Evolutionary conservation across 192 early-diverging fungal genomes (phyloP), one percentile per base, ranked within the genome.

Genomic region (Backusella tuberculispora): DNA sequence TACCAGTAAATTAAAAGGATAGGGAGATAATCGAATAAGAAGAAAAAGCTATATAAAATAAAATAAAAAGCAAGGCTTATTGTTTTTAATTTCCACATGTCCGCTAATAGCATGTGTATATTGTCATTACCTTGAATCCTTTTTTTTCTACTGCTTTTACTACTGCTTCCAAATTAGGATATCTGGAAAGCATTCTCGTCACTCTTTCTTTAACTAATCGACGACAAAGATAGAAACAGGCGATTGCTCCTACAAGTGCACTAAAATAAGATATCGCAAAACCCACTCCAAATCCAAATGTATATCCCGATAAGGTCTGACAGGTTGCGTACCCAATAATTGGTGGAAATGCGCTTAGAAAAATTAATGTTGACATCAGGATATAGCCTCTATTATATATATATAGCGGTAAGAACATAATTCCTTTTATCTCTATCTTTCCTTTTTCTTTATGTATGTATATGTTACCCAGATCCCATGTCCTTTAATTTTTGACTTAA

Each of bases 21-120:
- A 93, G 8, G 92, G 92, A 8, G 91, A 90, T 38, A 93, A 60
- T 0, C 92, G 83, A 73, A 93, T 91, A 38, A 93, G 67, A 0
- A 90, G 79, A 46, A 90, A 76, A 7, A 93, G 77, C 90, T 92
- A 74, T 2, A 21, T 37, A 40, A n/a, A n/a, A 4, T 48, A 29
- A 47, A 17, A 26, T 19, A 21, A 77, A n/a, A 34, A 34, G 2
- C 29, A 34, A 34, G 29, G 29, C 29, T 34, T 34, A 34, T 43
- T 14, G 46, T 34, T 19, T 40, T 26, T 13, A n/a, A 8, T 74
- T 7, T 29, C 4, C 15, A 26, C 24, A n/a, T 37, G 38, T 24
- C 43, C 40, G 37, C 42, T 41, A 13, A 12, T 45, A 37, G 46
- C n/a, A 17, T 56, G 64, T 6, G 71, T 66, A 41, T 6, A 24